A percentile compares a stretch with the other conserved stretches of the same genome.
phyloP scores from a whole-genome alignment of 129 eudicot genomes.

The Lonicera japonica region DNA sequence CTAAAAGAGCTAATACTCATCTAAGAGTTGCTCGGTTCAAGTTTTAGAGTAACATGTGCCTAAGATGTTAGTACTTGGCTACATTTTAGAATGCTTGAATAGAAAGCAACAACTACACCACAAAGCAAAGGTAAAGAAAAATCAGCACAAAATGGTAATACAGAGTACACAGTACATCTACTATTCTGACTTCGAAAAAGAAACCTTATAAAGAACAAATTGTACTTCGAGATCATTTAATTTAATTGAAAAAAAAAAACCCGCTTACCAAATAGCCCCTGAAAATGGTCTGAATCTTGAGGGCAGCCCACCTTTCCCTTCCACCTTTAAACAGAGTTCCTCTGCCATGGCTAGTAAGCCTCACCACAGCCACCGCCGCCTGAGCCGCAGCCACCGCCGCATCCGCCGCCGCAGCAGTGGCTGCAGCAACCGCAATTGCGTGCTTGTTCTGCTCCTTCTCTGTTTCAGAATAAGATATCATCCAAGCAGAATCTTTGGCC shows the following conservation, averaged over 20 bases:
- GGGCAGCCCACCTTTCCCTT: constrained; percentile 54
- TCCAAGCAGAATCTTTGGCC: constrained; percentile 32
- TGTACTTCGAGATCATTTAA: too few relatives aligned
- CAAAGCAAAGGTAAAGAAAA: neutral
- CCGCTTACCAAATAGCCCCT: constrained; percentile 75
- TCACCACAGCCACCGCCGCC: constrained; percentile 90
- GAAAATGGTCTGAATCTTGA: constrained; percentile 72
- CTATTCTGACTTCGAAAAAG: too few relatives aligned
- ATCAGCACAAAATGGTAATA: neutral
- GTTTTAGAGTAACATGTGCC: too few relatives aligned
- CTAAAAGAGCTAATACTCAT: too few relatives aligned
- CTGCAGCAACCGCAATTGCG: constrained; percentile 97
- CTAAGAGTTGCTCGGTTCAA: too few relatives aligned
- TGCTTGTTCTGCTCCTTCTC: constrained; percentile 76
- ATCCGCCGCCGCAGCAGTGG: constrained; percentile 92
- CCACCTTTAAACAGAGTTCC: constrained; percentile 33
- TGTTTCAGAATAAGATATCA: constrained; percentile 48
- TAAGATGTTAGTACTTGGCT: too few relatives aligned
- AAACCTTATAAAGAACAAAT: too few relatives aligned
- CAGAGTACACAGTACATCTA: too few relatives aligned
- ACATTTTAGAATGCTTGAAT: too few relatives aligned
- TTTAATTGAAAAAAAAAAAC: neutral
- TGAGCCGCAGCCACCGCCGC: constrained; percentile 95
- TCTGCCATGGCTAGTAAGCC: constrained; percentile 69
- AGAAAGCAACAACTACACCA: neutral